Base-by-base conservation (phyloP, 305 asterid species). In the Fraxinus baroniana region DNA sequence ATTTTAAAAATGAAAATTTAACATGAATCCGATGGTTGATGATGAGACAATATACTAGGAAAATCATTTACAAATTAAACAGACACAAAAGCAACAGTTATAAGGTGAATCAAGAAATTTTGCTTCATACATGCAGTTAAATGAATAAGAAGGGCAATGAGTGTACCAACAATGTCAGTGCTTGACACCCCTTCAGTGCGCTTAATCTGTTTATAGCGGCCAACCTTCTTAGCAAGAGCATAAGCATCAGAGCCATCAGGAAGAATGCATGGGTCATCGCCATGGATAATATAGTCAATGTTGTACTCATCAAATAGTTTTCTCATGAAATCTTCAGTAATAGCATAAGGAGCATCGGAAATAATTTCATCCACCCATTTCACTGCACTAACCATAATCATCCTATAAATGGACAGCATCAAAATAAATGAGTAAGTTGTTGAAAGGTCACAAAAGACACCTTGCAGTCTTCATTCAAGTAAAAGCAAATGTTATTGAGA, bases 231-330 rank as follows among this genome's bases (percentile, higher is more conserved):
- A 39, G 99, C 98, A 87, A 93, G 98, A 77, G 98, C 99, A 88
- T 94, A 95, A 57, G 99, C 99, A 87, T 95, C 99, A 55, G 94
- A 88, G 22, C 99, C 99, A 88, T 94, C 98, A 30, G 97, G 97
- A 70, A 94, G 97, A 77, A 93, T 87, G 80, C 98, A 94, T 1
- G 98, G 98, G 80, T 94, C 98, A 81, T 94, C 98, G 64, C 99
- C 99, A 64, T 95, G 98, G 84, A 94, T 95, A 82, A 95, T 96
- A 82, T 94, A 94, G 86, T 96, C 99, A 81, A 96, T 95, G 71
- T 90, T 88, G 87, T 96, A 93, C 87, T 93, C 98, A 24, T 93
- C 97, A 85, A 96, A 96, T 35, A 96, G 89, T 83, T 92, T 96
- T 81, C 92, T 91, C 98, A 96, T 96, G 90, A 94, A 94, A 62